A percentile compares a stretch with the other conserved stretches of the same genome.
These are phyloP conservation scores for Leccinum disarticulatum DNA, from an alignment of 768 basidiomycete genomes.

Conservation along the genomic window DNA sequence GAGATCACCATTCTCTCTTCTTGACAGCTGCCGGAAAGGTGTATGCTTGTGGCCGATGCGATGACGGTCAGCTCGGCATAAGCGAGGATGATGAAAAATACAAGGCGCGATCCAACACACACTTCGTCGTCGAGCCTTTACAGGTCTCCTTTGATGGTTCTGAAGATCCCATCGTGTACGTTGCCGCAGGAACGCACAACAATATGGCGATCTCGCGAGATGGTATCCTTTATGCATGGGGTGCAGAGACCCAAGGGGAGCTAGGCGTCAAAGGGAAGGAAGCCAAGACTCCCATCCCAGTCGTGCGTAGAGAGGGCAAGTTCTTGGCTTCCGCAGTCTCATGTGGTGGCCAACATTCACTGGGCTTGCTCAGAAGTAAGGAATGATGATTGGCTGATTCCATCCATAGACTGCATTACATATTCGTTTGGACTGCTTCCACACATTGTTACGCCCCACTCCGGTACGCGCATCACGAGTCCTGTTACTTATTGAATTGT, in stretches of 20 bases:
- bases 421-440: constrained; percentile 20
- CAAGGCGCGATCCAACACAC: constrained; percentile 49
- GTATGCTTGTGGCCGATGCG: constrained; percentile 82
- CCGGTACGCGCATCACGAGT: constrained; percentile 20
- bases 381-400: constrained; percentile 17
- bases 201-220: constrained; percentile 66
- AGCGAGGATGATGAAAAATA: constrained; percentile 65
- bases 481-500: constrained; percentile 19
- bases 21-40: constrained; percentile 80
- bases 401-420: constrained; percentile 12
- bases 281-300: constrained; percentile 59
- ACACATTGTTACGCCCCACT: constrained; percentile 14
- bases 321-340: constrained; percentile 52
- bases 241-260: constrained; percentile 76
- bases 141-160: constrained; percentile 62
- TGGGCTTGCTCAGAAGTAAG: constrained; percentile 72
- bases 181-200: constrained; percentile 70
- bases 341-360: constrained; percentile 78
- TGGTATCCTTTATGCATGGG: constrained; percentile 76
- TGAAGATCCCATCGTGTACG: constrained; percentile 61
- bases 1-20: constrained; percentile 91
- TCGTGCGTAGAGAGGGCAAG: constrained; percentile 71
- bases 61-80: constrained; percentile 82
- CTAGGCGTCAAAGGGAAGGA: constrained; percentile 64
- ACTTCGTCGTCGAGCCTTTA: constrained; percentile 66